A percentile compares a stretch with the other conserved stretches of the same genome.
These are phyloP conservation scores for Mytilinidion resinicola DNA, from an alignment of 495 filamentous ascomycete genomes.

Conservation along the genomic window DNA sequence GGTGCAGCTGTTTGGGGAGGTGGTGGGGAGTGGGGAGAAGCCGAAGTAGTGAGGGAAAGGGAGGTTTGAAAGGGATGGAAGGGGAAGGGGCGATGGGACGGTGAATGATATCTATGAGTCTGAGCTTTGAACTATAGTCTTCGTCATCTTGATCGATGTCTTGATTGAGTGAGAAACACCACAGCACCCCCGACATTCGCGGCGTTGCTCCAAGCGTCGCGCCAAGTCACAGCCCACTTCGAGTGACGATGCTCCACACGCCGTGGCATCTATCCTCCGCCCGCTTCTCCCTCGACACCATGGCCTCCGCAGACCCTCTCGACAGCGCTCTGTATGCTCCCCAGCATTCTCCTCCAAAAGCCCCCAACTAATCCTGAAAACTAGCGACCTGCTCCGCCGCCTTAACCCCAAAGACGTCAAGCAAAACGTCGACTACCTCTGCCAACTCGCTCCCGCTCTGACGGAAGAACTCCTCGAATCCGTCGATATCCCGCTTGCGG, in stretches of 20 bases:
- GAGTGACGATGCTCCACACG: background rate
- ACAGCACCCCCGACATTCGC: too few relatives aligned
- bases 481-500: conserved; percentile 88
- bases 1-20: too few relatives aligned
- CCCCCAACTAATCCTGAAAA: conserved; percentile 30
- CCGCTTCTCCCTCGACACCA: background rate
- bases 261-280: background rate
- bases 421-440: conserved; percentile 75
- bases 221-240: conserved; percentile 1
- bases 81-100: too few relatives aligned
- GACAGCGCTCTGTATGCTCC: conserved; percentile 56
- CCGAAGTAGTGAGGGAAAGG: too few relatives aligned
- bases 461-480: conserved; percentile 97
- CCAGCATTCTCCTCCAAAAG: conserved; percentile 7
- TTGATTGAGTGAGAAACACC: too few relatives aligned
- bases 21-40: too few relatives aligned
- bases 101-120: too few relatives aligned
- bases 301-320: conserved; percentile 36
- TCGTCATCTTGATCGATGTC: too few relatives aligned
- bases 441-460: conserved; percentile 77
- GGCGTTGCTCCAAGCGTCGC: background rate
- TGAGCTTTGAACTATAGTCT: too few relatives aligned
- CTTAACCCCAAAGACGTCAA: conserved; percentile 89
- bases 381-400: conserved; percentile 94
- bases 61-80: too few relatives aligned